phyloP scores from a whole-genome alignment of 129 eudicot species.

The Arctium minus region DNA sequence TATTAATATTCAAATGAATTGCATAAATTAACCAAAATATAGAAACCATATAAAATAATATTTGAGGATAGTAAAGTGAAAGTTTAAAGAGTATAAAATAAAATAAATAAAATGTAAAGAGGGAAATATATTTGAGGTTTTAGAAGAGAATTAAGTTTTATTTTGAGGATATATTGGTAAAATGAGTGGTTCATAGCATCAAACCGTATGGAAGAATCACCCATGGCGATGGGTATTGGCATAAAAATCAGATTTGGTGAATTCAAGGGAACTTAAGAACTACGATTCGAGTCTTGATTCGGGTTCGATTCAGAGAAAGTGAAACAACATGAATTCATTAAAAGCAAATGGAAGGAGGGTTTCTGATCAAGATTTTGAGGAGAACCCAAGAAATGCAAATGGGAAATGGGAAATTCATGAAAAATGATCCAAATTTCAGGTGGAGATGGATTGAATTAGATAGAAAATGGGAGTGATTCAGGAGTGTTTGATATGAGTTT shows the following conservation, averaged over 20 bases:
- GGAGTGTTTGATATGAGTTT: slow-evolving; percentile 68
- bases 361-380: neutral
- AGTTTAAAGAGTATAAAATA: too few relatives aligned
- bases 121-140: too few relatives aligned
- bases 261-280: neutral
- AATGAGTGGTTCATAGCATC: slow-evolving; percentile 76
- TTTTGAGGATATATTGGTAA: too few relatives aligned
- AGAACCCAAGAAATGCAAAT: neutral
- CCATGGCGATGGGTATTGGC: neutral
- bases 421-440: slow-evolving; percentile 10
- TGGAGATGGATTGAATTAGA: slow-evolving; percentile 9
- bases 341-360: neutral
- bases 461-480: slow-evolving; percentile 16
- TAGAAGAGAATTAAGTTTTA: too few relatives aligned
- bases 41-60: too few relatives aligned
- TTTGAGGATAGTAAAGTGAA: too few relatives aligned
- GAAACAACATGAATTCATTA: neutral
- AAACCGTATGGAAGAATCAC: slow-evolving; percentile 61
- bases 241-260: neutral
- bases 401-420: slow-evolving; percentile 22
- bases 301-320: slow-evolving; percentile 5
- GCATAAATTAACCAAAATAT: too few relatives aligned
- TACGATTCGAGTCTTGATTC: neutral
- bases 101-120: too few relatives aligned
- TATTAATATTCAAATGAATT: too few relatives aligned